phyloP scores from a whole-genome alignment of 495 filamentous ascomycete species.

The Talaromyces thailandensis region DNA sequence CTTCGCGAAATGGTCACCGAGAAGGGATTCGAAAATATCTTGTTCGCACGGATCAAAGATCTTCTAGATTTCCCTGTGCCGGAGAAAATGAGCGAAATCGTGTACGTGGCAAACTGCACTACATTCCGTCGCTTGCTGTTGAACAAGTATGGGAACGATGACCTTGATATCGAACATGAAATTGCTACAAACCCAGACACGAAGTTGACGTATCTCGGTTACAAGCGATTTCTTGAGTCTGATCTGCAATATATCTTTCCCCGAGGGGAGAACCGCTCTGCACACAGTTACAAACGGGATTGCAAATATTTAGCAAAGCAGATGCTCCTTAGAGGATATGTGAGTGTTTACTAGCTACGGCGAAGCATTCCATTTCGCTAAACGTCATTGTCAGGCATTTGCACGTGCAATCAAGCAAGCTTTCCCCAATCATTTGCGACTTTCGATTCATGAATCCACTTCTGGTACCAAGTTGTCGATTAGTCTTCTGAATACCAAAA shows the following conservation, averaged over 20 bases:
- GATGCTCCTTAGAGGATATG: constrained; percentile 39
- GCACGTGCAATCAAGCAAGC: not conserved
- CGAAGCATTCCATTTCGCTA: too few species aligned
- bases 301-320: constrained; percentile 36
- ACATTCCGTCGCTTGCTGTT: constrained; percentile 30
- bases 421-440: not conserved
- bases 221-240: constrained; percentile 35
- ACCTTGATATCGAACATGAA: constrained; percentile 23
- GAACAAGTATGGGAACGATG: constrained; percentile 23
- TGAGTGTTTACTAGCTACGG: too few species aligned
- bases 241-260: constrained; percentile 36
- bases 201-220: constrained; percentile 37
- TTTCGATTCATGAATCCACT: constrained; percentile 2
- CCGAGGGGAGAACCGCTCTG: constrained; percentile 23
- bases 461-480: not conserved
- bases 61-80: constrained; percentile 25
- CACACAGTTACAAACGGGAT: constrained; percentile 30
- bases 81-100: constrained; percentile 28
- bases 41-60: constrained; percentile 32
- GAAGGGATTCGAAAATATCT: constrained; percentile 23
- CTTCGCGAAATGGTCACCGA: constrained; percentile 28
- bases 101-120: constrained; percentile 33
- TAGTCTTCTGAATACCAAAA: constrained; percentile 13
- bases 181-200: constrained; percentile 33
- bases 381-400: not conserved